Base-by-base conservation (phyloP, 805 yeast genomes). In the Saccharomycopsis vini region DNA sequence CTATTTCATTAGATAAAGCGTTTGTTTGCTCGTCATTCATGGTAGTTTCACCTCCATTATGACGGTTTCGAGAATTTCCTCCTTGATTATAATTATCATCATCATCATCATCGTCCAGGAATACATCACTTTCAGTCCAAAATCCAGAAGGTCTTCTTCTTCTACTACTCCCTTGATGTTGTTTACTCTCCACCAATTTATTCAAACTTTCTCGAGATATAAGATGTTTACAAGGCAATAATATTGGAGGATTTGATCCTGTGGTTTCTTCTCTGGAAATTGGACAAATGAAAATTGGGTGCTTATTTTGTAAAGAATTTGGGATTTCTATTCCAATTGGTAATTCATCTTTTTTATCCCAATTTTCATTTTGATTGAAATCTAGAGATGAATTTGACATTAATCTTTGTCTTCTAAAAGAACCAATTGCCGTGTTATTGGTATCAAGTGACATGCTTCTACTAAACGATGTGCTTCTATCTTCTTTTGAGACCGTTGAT, bases 241-340 rank as follows among this genome's bases (percentile, higher is more conserved):
- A 64, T 64, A 71, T 70, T 3, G 85, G 81, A n/a, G 83, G 84
- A 52, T 78, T 77, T 16, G 61, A 65, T 12, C 60, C 63, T 1
- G 84, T 79, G 2, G 78, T 74, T 54, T 79, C 84, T 49, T 77
- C 81, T 55, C 78, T 79, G 13, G 77, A 66, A 1, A 80, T 82
- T 0, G 88, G 88, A 54, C 88, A 80, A 3, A 80, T 80, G 54
- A 79, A 80, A 1, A 80, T 68, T 2, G 85, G 75, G 55, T 80
- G 87, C 57, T 70, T 78, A 33, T 56, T 54, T 43, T 71, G 72
- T 39, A 77, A 57, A 20, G 60, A 60, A 0, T 59, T 57, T 1
- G 88, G 87, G 18, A 80, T 59, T 24, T 66, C 66, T 18, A 77
- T 70, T 50, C 75, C 82, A 42, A 78, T 77, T 3, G 85, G 84